Evolutionary conservation across 2,329 filamentous ascomycete species (phyloP), one percentile per base, ranked within the genome.

Genomic region (Fusarium sp.): DNA sequence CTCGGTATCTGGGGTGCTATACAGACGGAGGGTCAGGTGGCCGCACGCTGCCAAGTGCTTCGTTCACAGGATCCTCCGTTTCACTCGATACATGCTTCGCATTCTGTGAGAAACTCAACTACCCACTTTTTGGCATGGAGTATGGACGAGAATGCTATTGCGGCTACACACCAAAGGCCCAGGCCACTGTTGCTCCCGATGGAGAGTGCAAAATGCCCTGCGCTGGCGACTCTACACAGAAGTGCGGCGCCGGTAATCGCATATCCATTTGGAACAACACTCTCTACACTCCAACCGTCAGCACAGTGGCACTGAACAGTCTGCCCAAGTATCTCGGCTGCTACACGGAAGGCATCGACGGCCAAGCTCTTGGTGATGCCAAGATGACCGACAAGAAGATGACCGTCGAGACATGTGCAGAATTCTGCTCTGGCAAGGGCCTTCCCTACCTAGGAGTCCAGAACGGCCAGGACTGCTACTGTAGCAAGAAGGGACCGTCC

Each of bases 241-340:
- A 60, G 4, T 73, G 71, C 19, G 71, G 71, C 14, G 69, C 59
- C 0, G 67, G 71, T 3, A 67, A 62, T 42, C 62, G 71, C 2
- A 62, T 74, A 31, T 73, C 71, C 4, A 57, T 73, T 6, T 73
- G 71, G 71, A 74, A 72, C n/a, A 62, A 72, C 2, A 68, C 62
- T 3, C 45, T 49, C 1, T 70, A 67, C 18, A 62, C 51, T 11
- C 43, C 58, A 1, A 68, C 42, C 6, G 42, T 44, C 7, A 67
- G 23, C 3, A 42, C 48, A 1, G 49, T 26, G 16, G 51, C 25
- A 5, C 8, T 54, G 12, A 50, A 59, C 19, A 55, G 23, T 1
- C 41, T 34, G 2, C 43, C 58, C 2, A 46, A 58, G 5, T 56
- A 74, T 34, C 39, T 70, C 2, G 71, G 69, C 2, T 73, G 71